Conservation (phyloP, 345 rosid species). For the Syzygium aromaticum region DNA sequence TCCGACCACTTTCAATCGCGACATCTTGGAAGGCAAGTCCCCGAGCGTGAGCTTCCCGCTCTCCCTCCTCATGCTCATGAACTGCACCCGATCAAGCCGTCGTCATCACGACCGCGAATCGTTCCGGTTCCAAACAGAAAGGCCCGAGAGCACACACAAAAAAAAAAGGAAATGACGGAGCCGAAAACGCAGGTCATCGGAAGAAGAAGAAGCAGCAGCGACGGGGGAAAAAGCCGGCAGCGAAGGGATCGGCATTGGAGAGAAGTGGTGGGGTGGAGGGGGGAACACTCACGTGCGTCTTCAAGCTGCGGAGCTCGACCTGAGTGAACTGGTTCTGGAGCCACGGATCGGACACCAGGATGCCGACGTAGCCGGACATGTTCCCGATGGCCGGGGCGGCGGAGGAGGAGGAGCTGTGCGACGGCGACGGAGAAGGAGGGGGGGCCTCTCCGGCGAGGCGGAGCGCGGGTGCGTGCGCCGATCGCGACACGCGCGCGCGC, state of each 20-base stretch:
- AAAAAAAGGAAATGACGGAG: background rate
- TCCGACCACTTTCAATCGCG: conserved; percentile 72
- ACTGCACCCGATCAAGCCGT: conserved; percentile 21
- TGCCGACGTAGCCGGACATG: conserved; percentile 87
- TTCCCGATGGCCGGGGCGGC: background rate
- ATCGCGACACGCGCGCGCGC: background rate
- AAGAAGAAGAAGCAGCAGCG: background rate
- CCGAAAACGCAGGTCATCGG: background rate
- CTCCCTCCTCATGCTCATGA: conserved; percentile 84
- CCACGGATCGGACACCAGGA: conserved; percentile 92
- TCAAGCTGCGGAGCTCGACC: conserved; percentile 96
- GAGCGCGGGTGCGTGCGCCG: background rate
- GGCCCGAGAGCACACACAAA: background rate
- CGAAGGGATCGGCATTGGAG: no score
- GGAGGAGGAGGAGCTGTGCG: background rate
- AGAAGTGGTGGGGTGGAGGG: no score
- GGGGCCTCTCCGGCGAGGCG: background rate
- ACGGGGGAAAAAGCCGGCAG: background rate
- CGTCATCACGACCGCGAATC: background rate
- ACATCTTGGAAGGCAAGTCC: conserved; percentile 83
- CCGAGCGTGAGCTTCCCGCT: conserved; percentile 79
- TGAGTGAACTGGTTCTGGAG: conserved; percentile 99
- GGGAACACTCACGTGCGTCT: conserved; percentile 51
- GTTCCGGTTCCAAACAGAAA: background rate
- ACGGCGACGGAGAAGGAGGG: background rate